A percentile compares a stretch with the other conserved stretches of the same genome.
phyloP scores from a whole-genome alignment of 768 basidiomycete species.

The Lanmaoa pseudosensibilis region DNA sequence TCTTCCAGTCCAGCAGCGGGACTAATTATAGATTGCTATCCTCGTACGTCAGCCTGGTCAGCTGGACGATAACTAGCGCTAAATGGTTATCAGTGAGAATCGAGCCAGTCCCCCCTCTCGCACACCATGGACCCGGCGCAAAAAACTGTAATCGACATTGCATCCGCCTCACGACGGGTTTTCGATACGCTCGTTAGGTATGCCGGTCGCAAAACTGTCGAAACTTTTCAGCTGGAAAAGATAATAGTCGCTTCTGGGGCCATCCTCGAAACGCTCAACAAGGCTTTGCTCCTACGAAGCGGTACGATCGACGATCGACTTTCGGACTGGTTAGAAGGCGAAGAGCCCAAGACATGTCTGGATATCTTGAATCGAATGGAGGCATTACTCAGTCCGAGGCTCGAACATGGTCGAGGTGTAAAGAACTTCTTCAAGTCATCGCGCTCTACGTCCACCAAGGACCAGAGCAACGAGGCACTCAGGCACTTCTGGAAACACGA shows the following conservation, averaged over 20 bases:
- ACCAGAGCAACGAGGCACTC: slow-evolving; percentile 3
- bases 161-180: slow-evolving; percentile 1
- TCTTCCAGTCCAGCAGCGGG: too few relatives aligned
- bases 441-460: not conserved
- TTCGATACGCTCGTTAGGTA: not conserved
- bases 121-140: not conserved
- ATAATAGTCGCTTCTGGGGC: slow-evolving; percentile 3
- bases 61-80: too few relatives aligned
- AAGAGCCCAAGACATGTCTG: slow-evolving; percentile 5
- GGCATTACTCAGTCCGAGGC: not conserved
- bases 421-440: not conserved
- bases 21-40: too few relatives aligned
- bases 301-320: slow-evolving; percentile 7
- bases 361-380: slow-evolving; percentile 12
- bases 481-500: not conserved
- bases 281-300: not conserved
- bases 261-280: slow-evolving; percentile 7
- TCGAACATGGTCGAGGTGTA: not conserved
- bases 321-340: slow-evolving; percentile 3
- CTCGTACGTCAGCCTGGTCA: too few relatives aligned
- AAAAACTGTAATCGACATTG: slow-evolving; percentile 3
- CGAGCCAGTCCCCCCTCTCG: not conserved
- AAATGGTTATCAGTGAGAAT: too few relatives aligned
- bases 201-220: not conserved
- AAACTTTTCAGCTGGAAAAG: slow-evolving; percentile 3